Conservation (phyloP, 2,329 filamentous ascomycete genomes). For the Apiospora rasikravindrae region DNA sequence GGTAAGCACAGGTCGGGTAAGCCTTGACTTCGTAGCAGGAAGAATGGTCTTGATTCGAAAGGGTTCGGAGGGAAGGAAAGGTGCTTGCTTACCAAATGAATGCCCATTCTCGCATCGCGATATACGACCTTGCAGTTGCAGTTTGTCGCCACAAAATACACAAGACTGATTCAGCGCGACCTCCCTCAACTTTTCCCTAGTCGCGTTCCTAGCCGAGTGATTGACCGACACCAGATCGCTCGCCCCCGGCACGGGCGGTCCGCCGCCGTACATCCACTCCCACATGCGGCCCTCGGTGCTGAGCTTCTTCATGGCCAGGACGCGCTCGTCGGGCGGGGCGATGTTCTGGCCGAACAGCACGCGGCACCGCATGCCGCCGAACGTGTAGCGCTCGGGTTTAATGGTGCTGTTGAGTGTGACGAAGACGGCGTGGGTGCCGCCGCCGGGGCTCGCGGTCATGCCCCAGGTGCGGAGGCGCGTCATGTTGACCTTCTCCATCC, state of each 20-base stretch:
- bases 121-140: constrained; percentile 41
- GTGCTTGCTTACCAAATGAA: constrained; percentile 39
- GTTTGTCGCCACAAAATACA: constrained; percentile 50
- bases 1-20: not conserved
- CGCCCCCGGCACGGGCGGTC: constrained; percentile 50
- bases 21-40: not conserved
- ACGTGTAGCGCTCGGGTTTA: constrained; percentile 50
- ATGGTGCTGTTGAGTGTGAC: constrained; percentile 55
- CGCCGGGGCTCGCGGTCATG: constrained; percentile 56
- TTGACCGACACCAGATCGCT: constrained; percentile 8
- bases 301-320: constrained; percentile 33
- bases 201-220: constrained; percentile 20
- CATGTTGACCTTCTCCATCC: constrained; percentile 50
- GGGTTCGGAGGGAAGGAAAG: no score
- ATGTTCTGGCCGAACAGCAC: constrained; percentile 42
- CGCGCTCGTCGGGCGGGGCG: constrained; percentile 21
- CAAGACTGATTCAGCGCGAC: constrained; percentile 48
- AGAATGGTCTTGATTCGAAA: no score
- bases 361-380: constrained; percentile 43
- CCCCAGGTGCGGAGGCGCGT: constrained; percentile 60
- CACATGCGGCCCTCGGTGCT: constrained; percentile 62
- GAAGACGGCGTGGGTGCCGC: constrained; percentile 56
- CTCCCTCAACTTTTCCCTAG: constrained; percentile 46
- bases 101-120: constrained; percentile 48
- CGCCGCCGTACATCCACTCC: constrained; percentile 65